Evolutionary conservation across 306 rosid genomes (phyloP).

Genomic region (Cicer cuneatum): DNA sequence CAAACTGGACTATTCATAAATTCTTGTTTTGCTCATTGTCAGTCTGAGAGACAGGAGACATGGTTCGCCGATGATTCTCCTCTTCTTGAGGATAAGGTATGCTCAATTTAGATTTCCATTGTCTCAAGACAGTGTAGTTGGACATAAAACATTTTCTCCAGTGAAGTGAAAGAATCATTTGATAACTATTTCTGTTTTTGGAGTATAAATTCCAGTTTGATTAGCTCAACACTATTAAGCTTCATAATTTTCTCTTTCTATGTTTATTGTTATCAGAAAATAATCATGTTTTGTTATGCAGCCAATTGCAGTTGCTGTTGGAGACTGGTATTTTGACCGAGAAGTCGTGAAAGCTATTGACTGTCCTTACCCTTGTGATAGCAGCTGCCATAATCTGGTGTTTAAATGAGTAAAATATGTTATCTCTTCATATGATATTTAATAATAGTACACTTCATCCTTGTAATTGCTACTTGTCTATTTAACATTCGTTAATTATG

Average conservation of each 20-base stretch:
- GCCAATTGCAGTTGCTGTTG: conserved; percentile 86
- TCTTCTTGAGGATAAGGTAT: conserved; percentile 66
- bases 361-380: conserved; percentile 95
- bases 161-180: too few relatives aligned
- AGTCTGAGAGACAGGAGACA: conserved; percentile 90
- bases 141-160: too few relatives aligned
- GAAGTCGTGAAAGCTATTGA: conserved; percentile 68
- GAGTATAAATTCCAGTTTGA: too few relatives aligned
- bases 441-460: neutral
- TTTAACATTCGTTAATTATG: conserved; percentile 48
- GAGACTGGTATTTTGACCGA: conserved; percentile 92
- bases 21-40: conserved; percentile 96
- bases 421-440: conserved; percentile 19
- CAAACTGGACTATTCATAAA: conserved; percentile 81
- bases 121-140: neutral
- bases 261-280: conserved; percentile 23
- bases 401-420: conserved; percentile 64
- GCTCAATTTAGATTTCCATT: conserved; percentile 18
- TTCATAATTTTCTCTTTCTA: neutral
- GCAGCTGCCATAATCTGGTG: conserved; percentile 79
- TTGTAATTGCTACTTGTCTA: conserved; percentile 38
- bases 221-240: neutral
- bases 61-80: conserved; percentile 93
- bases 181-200: too few relatives aligned
- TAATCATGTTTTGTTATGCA: conserved; percentile 42